phyloP scores from a whole-genome alignment of 768 basidiomycete species.

The Boletus subparvulus region DNA sequence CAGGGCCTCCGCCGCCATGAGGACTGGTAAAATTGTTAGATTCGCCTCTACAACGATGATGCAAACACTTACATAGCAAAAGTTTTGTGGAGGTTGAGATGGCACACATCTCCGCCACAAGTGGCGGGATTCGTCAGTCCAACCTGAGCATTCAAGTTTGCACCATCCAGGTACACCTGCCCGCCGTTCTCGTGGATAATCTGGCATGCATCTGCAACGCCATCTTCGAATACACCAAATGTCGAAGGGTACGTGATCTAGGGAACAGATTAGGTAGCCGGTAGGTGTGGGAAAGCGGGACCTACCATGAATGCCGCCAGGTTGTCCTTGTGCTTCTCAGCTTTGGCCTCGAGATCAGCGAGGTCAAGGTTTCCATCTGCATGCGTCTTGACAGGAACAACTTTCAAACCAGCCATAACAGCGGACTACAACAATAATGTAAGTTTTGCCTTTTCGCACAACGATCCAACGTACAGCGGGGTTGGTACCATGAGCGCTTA shows the following conservation, averaged over 20 bases:
- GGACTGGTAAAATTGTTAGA: slow-evolving; percentile 50
- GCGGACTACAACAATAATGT: slow-evolving; percentile 64
- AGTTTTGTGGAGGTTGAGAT: slow-evolving; percentile 97
- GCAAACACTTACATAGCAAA: slow-evolving; percentile 75
- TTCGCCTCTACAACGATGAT: neutral
- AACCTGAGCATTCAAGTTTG: slow-evolving; percentile 93
- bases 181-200: slow-evolving; percentile 95
- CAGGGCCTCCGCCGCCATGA: slow-evolving; percentile 96
- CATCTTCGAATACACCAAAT: slow-evolving; percentile 95
- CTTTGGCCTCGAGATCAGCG: slow-evolving; percentile 80
- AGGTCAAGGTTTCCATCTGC: slow-evolving; percentile 88
- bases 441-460: slow-evolving; percentile 5
- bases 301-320: slow-evolving; percentile 94
- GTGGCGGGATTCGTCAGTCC: slow-evolving; percentile 89
- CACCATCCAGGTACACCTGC: slow-evolving; percentile 95
- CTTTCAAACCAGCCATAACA: slow-evolving; percentile 95
- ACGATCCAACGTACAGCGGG: slow-evolving; percentile 70
- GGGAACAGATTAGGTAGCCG: slow-evolving; percentile 5
- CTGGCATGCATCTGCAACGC: slow-evolving; percentile 84
- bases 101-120: slow-evolving; percentile 98
- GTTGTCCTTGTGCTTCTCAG: slow-evolving; percentile 86
- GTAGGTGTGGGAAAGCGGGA: slow-evolving; percentile 8
- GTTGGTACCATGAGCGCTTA: slow-evolving; percentile 98
- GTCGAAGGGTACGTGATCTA: slow-evolving; percentile 97
- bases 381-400: slow-evolving; percentile 91